Evolutionary conservation across 129 eudicot genomes (phyloP), one percentile per base, ranked within the genome.

Genomic region (Lactuca sativa): DNA sequence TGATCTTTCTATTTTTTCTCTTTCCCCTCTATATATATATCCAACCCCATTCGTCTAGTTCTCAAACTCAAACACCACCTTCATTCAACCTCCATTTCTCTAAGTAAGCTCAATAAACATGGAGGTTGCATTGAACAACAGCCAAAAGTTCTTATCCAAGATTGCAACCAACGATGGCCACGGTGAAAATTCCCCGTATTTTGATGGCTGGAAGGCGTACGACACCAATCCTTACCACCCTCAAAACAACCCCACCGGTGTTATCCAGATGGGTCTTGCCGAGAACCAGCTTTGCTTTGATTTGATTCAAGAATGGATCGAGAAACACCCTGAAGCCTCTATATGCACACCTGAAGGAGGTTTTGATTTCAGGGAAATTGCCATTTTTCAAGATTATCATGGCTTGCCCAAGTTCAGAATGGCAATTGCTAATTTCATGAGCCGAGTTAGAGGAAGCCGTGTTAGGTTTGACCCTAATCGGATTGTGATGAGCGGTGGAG

Each of bases 401-500:
- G 86, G 86, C 10, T 74, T 82, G 69, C 83, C 86, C 1, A 7
- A 71, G 64, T 82, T 82, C 53, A 74, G 86, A 74, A 16, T 9
- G 65, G 88, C 85, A 2, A 75, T 86, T 33, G 96, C 90, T 4
- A 90, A 80, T 41, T 86, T 84, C 73, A 90, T 90, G 96, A 86
- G 82, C 68, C 81, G 80, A 62, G 90, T 86, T 64, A 82, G 96
- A 76, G 88, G 82, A 54, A 70, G 85, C 6, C 70, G 76, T 18
- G 96, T 74, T 49, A 68, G 44, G 9, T 90, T 90, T 36, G 90
- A 90, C 67, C 86, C 96, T 2, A 67, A 76, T 51, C 88, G 90
- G 64, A 86, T 90, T 44, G 95, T 90, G 7, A 90, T 90, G 96
- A 82, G 90, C 32, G 96, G 96, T 21, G 95, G 95, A 49, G 96